Conservation (phyloP, 164 flowering plant genomes). For the Aristolochia fimbriata region DNA sequence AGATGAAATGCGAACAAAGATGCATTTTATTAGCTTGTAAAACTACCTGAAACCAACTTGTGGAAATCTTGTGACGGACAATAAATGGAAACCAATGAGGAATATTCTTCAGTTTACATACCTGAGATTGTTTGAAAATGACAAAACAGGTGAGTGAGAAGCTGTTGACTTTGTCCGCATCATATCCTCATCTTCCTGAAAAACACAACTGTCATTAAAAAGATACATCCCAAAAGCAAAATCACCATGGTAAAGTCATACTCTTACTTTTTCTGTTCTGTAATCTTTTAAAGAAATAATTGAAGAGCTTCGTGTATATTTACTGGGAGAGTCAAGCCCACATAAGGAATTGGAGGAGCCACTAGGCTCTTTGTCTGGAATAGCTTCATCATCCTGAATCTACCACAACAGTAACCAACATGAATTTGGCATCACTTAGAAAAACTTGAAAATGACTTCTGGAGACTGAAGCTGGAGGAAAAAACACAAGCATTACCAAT, state of each 20-base stretch:
- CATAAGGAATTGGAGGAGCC: constrained; percentile 28
- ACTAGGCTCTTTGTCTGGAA: constrained; percentile 29
- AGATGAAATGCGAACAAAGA: constrained; percentile 14
- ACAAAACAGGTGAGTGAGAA: constrained; percentile 17
- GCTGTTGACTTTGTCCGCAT: constrained; percentile 18
- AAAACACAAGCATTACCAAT: constrained; percentile 34
- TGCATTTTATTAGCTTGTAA: neutral
- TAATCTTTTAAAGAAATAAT: constrained; percentile 14
- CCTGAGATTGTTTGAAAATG: constrained; percentile 22
- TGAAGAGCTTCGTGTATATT: constrained; percentile 13
- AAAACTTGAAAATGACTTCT: too few species aligned
- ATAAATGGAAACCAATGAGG: neutral
- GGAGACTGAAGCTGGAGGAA: neutral
- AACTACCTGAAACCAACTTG: neutral
- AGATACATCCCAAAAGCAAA: neutral
- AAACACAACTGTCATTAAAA: constrained; percentile 6
- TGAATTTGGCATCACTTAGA: too few species aligned
- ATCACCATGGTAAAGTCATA: neutral
- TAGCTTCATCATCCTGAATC: constrained; percentile 69
- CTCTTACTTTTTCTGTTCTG: constrained; percentile 26
- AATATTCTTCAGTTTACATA: constrained; percentile 14
- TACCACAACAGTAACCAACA: constrained; percentile 14
- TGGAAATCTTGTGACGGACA: neutral
- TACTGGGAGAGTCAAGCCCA: constrained; percentile 24
- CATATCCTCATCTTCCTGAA: constrained; percentile 42